Evolutionary conservation across 2,329 filamentous ascomycete genomes (phyloP).

Genomic region (Pseudofabraea citricarpa): DNA sequence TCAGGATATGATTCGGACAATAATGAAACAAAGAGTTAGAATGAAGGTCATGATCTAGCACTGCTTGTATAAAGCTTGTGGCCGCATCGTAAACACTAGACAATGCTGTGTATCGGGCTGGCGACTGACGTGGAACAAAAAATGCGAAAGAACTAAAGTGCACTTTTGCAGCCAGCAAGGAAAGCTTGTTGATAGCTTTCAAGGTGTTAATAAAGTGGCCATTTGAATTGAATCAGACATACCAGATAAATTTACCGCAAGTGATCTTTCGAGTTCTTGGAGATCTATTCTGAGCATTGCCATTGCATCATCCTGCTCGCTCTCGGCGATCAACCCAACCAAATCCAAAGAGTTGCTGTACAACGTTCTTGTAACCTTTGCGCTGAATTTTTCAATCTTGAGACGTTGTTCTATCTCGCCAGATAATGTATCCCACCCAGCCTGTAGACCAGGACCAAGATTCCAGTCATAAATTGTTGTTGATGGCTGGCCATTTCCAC

Average conservation of each 20-base stretch:
- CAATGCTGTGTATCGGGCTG: slow-evolving; percentile 39
- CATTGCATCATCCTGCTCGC: slow-evolving; percentile 36
- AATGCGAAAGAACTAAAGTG: slow-evolving; percentile 17
- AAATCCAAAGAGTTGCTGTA: slow-evolving; percentile 47
- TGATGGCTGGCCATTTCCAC: slow-evolving; percentile 62
- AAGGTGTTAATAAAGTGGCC: too few species aligned
- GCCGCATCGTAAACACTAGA: slow-evolving; percentile 37
- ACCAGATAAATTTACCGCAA: neutral
- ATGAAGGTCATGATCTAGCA: slow-evolving; percentile 10
- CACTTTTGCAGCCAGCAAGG: slow-evolving; percentile 13
- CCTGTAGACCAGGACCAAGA: slow-evolving; percentile 36
- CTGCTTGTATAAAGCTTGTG: slow-evolving; percentile 12
- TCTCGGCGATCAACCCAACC: slow-evolving; percentile 36
- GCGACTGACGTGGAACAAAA: slow-evolving; percentile 23
- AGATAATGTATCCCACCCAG: slow-evolving; percentile 40
- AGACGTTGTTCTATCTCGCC: slow-evolving; percentile 44
- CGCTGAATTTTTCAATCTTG: slow-evolving; percentile 51
- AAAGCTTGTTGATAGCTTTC: slow-evolving; percentile 13
- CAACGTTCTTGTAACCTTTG: slow-evolving; percentile 49
- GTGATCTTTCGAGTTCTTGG: slow-evolving; percentile 30
- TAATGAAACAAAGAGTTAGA: slow-evolving; percentile 35
- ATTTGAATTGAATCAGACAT: too few species aligned
- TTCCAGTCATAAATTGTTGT: slow-evolving; percentile 58
- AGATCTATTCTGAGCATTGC: slow-evolving; percentile 40
- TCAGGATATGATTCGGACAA: slow-evolving; percentile 59